phyloP scores from a whole-genome alignment of 148 eudicot species.

The Talinum fruticosum region DNA sequence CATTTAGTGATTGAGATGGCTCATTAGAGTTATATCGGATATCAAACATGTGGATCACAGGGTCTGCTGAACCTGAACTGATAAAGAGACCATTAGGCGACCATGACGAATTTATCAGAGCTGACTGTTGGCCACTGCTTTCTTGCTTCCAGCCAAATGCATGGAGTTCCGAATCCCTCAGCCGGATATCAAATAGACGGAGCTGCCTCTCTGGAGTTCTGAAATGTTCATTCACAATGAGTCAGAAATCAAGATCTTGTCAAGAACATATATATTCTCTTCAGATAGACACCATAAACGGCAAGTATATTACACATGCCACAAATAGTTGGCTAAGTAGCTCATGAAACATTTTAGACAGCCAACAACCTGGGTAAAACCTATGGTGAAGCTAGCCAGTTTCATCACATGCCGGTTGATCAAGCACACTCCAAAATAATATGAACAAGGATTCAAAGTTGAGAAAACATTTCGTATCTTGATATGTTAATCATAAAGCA shows the following conservation, averaged over 20 bases:
- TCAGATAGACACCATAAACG: background rate
- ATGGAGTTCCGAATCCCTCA: slow-evolving; percentile 70
- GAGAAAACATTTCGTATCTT: no score
- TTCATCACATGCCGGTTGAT: no score
- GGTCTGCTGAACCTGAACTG: slow-evolving; percentile 92
- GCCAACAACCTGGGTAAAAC: no score
- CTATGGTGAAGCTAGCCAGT: no score
- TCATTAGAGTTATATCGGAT: slow-evolving; percentile 66
- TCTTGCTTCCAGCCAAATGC: slow-evolving; percentile 93
- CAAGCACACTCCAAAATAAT: no score
- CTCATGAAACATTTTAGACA: no score
- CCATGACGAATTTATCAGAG: slow-evolving; percentile 93
- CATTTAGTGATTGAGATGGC: slow-evolving; percentile 78
- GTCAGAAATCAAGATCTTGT: background rate
- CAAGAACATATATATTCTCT: background rate
- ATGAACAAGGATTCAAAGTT: no score
- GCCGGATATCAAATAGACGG: slow-evolving; percentile 68
- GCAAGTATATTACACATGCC: background rate
- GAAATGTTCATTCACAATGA: slow-evolving; percentile 25
- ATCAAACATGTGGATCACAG: slow-evolving; percentile 80
- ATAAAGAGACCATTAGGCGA: slow-evolving; percentile 91
- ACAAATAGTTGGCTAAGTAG: no score
- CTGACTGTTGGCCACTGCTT: slow-evolving; percentile 92
- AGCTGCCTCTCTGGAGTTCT: slow-evolving; percentile 90
- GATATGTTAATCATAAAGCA: no score